Conservation (phyloP, 75 land plant species). For the Picea sitchensis region DNA sequence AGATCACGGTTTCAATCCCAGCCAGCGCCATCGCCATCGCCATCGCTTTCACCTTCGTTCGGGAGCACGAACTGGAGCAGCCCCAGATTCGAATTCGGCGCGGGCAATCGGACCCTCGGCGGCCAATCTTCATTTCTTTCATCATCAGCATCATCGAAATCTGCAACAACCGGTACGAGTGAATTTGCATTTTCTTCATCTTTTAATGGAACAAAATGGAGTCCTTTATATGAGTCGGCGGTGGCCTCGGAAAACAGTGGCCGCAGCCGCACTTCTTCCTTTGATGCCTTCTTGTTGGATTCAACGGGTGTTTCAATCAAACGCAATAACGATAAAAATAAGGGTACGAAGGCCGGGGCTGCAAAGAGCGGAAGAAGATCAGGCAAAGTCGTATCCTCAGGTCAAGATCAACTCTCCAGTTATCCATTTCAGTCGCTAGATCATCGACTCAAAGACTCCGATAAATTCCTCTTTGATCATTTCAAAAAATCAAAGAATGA, state of each 20-base stretch:
- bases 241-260: background rate
- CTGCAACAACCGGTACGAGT: background rate
- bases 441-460: background rate
- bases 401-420: background rate
- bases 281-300: slow-evolving; percentile 3
- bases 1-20: background rate
- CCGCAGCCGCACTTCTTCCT: background rate
- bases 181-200: background rate
- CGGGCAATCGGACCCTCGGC: background rate
- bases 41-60: too few relatives aligned
- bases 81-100: background rate
- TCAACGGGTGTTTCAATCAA: background rate
- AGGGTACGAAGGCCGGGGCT: background rate
- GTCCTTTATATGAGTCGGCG: background rate
- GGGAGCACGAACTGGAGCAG: too few relatives aligned
- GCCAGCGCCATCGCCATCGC: background rate
- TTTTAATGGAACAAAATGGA: background rate
- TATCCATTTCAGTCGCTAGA: slow-evolving; percentile 4
- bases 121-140: background rate
- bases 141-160: too few relatives aligned
- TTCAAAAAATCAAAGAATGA: background rate
- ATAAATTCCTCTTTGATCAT: background rate
- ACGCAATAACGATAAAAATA: background rate
- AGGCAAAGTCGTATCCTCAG: background rate
- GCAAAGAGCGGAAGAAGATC: slow-evolving; percentile 1